Evolutionary conservation across 1,139 yeast genomes (phyloP).

Genomic region (Pichia sp.): DNA sequence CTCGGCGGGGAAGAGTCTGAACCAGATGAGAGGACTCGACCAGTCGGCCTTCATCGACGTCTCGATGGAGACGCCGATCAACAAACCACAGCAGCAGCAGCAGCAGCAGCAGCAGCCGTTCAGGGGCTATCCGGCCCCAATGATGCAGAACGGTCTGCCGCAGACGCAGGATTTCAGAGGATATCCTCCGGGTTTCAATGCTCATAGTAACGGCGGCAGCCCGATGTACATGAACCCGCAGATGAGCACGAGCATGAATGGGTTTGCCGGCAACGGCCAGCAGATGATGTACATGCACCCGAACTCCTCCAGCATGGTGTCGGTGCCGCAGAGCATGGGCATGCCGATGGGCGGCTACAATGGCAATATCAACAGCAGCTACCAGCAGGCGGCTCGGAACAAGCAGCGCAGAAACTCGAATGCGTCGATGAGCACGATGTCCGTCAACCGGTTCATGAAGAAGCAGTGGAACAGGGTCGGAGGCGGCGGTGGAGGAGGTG

Average conservation of each 20-base stretch:
- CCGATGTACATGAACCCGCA: conserved; percentile 10
- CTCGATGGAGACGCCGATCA: conserved; percentile 34
- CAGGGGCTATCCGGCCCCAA: conserved; percentile 3
- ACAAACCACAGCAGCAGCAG: conserved; percentile 15
- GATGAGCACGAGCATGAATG: conserved; percentile 3
- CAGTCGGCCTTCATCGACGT: conserved; percentile 41
- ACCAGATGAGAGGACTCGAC: conserved; percentile 30
- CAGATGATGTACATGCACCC: conserved; percentile 7
- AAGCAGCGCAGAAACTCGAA: conserved; percentile 37
- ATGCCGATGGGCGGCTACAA: neutral
- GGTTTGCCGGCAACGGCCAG: conserved; percentile 10
- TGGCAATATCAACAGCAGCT: neutral
- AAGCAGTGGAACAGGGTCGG: conserved; percentile 29
- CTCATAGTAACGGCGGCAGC: neutral
- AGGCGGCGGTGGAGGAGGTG: conserved; percentile 25
- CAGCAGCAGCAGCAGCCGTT: conserved; percentile 6
- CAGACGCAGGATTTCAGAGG: neutral
- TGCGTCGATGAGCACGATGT: conserved; percentile 37
- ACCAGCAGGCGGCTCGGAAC: neutral
- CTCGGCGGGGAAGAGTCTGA: neutral
- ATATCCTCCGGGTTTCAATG: conserved; percentile 1
- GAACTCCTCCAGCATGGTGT: neutral
- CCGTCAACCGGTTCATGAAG: conserved; percentile 42
- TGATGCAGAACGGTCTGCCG: neutral
- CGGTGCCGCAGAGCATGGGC: neutral